These are phyloP conservation scores for Neurospora hispaniola DNA, from an alignment of 495 filamentous ascomycete genomes.

Conservation along the genomic window DNA sequence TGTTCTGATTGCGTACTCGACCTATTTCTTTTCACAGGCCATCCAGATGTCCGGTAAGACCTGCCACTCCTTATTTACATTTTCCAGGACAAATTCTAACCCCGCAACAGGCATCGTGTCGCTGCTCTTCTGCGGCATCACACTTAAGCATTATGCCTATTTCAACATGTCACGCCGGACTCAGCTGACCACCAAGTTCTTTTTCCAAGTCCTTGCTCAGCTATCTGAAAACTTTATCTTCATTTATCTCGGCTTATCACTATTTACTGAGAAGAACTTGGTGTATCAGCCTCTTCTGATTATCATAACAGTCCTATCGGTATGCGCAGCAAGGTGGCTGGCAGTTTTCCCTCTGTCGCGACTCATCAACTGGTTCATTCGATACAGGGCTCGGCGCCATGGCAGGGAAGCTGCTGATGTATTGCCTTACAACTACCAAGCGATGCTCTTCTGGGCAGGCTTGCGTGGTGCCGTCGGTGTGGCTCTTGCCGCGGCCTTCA, in stretches of 20 bases:
- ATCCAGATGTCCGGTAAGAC: slow-evolving; percentile 82
- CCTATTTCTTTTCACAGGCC: slow-evolving; percentile 94
- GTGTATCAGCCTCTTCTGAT: slow-evolving; percentile 94
- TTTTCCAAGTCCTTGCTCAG: slow-evolving; percentile 91
- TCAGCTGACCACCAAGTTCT: slow-evolving; percentile 94
- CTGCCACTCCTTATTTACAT: not conserved
- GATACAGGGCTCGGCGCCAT: slow-evolving; percentile 71
- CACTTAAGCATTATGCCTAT: slow-evolving; percentile 96
- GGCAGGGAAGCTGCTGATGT: slow-evolving; percentile 76
- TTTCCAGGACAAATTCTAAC: slow-evolving; percentile 10
- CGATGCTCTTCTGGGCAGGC: slow-evolving; percentile 98
- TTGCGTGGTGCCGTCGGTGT: slow-evolving; percentile 94
- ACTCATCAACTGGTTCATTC: slow-evolving; percentile 87
- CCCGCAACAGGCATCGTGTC: slow-evolving; percentile 77
- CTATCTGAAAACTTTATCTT: slow-evolving; percentile 99
- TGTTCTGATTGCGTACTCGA: slow-evolving; percentile 86
- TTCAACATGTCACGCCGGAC: slow-evolving; percentile 99
- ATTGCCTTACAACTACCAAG: slow-evolving; percentile 84
- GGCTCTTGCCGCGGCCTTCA: slow-evolving; percentile 82
- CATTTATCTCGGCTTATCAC: slow-evolving; percentile 89
- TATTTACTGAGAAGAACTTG: slow-evolving; percentile 83
- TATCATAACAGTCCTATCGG: slow-evolving; percentile 78
- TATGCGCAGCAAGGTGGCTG: slow-evolving; percentile 82
- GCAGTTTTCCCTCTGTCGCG: slow-evolving; percentile 89
- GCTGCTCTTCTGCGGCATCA: slow-evolving; percentile 93